Evolutionary conservation across 2,329 filamentous ascomycete genomes (phyloP).

Genomic region (Talaromyces funiculosus): DNA sequence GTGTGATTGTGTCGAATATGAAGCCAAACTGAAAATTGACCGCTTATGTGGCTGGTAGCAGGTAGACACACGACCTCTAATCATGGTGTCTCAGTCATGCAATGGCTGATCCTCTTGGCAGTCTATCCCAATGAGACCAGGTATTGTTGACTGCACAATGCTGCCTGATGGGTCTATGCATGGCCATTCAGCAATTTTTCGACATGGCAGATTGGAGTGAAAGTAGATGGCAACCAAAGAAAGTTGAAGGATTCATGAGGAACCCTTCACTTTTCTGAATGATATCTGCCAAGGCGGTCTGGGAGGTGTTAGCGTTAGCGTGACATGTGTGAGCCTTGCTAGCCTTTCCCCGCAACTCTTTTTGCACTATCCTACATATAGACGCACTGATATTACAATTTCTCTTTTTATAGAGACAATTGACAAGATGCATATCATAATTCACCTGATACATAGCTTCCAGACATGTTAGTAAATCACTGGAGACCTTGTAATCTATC

Average conservation of each 20-base stretch:
- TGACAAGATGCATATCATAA: not conserved
- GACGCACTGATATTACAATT: not conserved
- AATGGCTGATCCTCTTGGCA: constrained; percentile 19
- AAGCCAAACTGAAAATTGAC: constrained; percentile 20
- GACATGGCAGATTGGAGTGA: not conserved
- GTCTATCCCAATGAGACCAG: not conserved
- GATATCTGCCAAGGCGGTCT: constrained; percentile 11
- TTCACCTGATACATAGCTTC: no score
- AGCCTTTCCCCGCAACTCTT: not conserved
- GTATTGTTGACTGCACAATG: constrained; percentile 1
- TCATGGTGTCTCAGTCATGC: constrained; percentile 33
- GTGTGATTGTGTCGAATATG: constrained; percentile 25
- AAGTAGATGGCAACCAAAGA: not conserved
- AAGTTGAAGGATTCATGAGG: not conserved
- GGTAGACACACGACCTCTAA: constrained; percentile 29
- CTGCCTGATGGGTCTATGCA: not conserved
- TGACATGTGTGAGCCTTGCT: not conserved
- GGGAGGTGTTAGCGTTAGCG: not conserved
- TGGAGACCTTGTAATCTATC: not conserved
- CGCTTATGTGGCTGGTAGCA: constrained; percentile 26
- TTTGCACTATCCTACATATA: not conserved
- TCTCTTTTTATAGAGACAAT: not conserved
- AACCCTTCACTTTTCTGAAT: no score
- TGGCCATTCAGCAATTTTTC: not conserved
- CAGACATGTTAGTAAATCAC: not conserved